These are phyloP conservation scores for Pleurotus sapidus DNA, from an alignment of 768 basidiomycete genomes.

Conservation along the genomic window DNA sequence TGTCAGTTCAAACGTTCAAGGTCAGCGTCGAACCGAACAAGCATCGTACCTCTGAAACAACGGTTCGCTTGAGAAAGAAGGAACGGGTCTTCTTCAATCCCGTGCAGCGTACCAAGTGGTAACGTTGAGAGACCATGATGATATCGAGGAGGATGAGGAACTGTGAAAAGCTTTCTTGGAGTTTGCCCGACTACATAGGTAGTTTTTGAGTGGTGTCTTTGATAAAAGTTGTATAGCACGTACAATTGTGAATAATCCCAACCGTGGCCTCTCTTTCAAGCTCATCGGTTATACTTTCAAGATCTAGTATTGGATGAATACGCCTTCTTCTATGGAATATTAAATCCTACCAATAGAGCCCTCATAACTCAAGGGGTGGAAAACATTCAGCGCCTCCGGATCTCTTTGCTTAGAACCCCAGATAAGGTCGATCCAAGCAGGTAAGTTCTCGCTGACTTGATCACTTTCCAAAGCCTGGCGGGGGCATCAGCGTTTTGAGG, in stretches of 20 bases:
- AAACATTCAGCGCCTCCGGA: constrained; percentile 72
- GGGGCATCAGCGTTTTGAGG: background rate
- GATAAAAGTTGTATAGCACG: background rate
- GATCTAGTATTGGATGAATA: constrained; percentile 43
- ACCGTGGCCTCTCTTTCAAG: constrained; percentile 90
- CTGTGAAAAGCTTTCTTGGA: constrained; percentile 77
- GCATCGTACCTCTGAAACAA: constrained; percentile 50
- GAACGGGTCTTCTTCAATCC: constrained; percentile 82
- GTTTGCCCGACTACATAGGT: constrained; percentile 77
- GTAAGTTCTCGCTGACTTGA: constrained; percentile 79
- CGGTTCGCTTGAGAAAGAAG: constrained; percentile 56
- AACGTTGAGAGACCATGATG: constrained; percentile 71
- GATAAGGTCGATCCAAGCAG: constrained; percentile 91
- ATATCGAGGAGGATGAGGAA: constrained; percentile 73
- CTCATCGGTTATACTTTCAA: constrained; percentile 84
- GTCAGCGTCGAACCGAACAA: background rate
- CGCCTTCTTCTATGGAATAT: background rate
- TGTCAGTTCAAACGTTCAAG: background rate
- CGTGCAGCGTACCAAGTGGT: constrained; percentile 67
- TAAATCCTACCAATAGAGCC: constrained; percentile 68
- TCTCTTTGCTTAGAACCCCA: constrained; percentile 90
- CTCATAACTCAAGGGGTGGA: constrained; percentile 92
- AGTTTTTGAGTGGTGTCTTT: background rate
- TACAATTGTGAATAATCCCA: constrained; percentile 94
- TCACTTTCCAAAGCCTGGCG: constrained; percentile 82